phyloP scores from a whole-genome alignment of 805 yeast genomes.

The Komagataella populi region DNA sequence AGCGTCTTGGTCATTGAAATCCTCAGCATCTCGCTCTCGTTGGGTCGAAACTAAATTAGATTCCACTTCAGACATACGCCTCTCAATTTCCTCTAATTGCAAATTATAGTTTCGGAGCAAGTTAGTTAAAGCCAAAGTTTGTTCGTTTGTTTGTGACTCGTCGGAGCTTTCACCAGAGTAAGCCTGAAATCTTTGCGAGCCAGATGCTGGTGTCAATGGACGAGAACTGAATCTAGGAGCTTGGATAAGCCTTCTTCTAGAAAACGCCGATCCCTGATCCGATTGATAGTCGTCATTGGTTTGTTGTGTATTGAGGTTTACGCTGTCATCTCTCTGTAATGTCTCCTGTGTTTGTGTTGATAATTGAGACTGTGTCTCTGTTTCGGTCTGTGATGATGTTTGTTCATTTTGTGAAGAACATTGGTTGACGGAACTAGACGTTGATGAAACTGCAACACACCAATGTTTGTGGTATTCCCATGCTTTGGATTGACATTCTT shows the following conservation, averaged over 20 bases:
- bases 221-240: background rate
- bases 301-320: background rate
- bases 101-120: background rate
- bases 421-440: constrained; percentile 9
- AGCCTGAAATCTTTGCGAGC: background rate
- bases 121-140: background rate
- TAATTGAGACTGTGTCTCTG: background rate
- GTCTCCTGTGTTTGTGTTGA: background rate
- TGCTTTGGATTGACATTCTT: constrained; percentile 82
- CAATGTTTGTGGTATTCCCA: constrained; percentile 92
- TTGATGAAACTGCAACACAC: constrained; percentile 50
- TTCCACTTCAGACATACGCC: background rate
- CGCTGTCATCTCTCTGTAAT: background rate
- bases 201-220: background rate
- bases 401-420: constrained; percentile 3
- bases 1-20: background rate
- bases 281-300: background rate
- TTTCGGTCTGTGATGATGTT: constrained; percentile 2
- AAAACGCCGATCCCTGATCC: background rate
- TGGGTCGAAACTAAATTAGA: background rate
- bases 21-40: background rate
- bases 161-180: background rate
- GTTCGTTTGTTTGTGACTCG: background rate
- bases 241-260: background rate
- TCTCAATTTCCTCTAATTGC: background rate